Percentiles rank a stretch among this genome's conserved stretches.
These are phyloP conservation scores for Lentinula raphanica DNA, from an alignment of 768 basidiomycete species.

Conservation along the genomic window DNA sequence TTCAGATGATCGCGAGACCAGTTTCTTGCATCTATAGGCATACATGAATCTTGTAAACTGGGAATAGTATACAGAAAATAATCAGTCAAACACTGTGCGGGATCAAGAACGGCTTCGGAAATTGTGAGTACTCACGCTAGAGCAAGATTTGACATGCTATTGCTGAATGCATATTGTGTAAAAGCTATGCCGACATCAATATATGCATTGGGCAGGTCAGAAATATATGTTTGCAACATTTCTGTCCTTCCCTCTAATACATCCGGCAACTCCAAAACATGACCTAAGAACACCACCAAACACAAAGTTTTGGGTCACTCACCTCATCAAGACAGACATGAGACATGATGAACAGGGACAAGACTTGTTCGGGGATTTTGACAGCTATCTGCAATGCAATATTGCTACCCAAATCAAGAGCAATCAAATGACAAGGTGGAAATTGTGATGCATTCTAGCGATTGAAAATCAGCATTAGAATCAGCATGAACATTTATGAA, in stretches of 20 bases:
- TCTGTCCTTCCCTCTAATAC: background rate
- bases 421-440: conserved; percentile 3
- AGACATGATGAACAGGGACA: conserved; percentile 4
- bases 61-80: no score
- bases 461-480: background rate
- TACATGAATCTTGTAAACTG: background rate
- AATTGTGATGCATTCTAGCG: background rate
- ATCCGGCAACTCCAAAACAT: background rate
- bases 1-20: conserved; percentile 10
- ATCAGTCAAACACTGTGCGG: background rate
- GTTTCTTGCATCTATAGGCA: conserved; percentile 3
- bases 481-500: background rate
- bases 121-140: background rate
- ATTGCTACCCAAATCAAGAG: background rate
- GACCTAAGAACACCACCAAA: no score
- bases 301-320: no score
- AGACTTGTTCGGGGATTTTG: background rate
- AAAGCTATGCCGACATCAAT: background rate
- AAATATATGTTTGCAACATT: background rate
- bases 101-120: background rate
- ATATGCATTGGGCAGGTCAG: background rate
- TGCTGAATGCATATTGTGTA: conserved; percentile 2
- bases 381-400: conserved; percentile 2
- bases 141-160: background rate
- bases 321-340: conserved; percentile 3